These are phyloP conservation scores for Aspergillus pseudoviridinutans DNA, from an alignment of 2,329 filamentous ascomycete genomes.

Conservation along the genomic window DNA sequence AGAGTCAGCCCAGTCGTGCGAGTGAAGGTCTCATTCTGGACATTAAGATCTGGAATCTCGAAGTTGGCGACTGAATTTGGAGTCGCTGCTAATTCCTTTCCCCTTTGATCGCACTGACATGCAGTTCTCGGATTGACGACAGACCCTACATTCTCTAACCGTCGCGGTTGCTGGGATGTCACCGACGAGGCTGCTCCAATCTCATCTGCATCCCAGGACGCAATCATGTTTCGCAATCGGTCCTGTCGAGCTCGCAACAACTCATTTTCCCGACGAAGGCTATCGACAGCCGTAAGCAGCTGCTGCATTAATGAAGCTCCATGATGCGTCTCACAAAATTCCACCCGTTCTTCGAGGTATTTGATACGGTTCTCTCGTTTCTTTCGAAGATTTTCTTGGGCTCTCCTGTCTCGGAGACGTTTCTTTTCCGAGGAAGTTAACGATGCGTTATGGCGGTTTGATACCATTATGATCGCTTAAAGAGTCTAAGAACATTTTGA, in stretches of 20 bases:
- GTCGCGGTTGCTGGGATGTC: neutral
- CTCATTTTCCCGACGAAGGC: neutral
- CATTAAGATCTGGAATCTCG: neutral
- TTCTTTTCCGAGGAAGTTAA: conserved; percentile 5
- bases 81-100: neutral
- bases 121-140: neutral
- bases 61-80: neutral
- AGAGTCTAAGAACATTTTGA: neutral
- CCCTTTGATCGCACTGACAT: neutral
- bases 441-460: neutral
- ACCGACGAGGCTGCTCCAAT: neutral
- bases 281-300: neutral
- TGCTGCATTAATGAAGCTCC: neutral
- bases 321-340: conserved; percentile 3
- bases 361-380: conserved; percentile 4
- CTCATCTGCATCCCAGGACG: neutral
- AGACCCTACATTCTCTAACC: neutral
- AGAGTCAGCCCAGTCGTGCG: neutral
- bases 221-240: neutral
- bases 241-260: neutral
- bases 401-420: conserved; percentile 8
- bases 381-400: conserved; percentile 5
- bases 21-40: neutral
- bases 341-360: conserved; percentile 1
- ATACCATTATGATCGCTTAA: neutral